A percentile compares a stretch with the other conserved stretches of the same genome.
phyloP scores from a whole-genome alignment of 2,329 filamentous ascomycete genomes.

The Aspergillus puulaauensis region DNA sequence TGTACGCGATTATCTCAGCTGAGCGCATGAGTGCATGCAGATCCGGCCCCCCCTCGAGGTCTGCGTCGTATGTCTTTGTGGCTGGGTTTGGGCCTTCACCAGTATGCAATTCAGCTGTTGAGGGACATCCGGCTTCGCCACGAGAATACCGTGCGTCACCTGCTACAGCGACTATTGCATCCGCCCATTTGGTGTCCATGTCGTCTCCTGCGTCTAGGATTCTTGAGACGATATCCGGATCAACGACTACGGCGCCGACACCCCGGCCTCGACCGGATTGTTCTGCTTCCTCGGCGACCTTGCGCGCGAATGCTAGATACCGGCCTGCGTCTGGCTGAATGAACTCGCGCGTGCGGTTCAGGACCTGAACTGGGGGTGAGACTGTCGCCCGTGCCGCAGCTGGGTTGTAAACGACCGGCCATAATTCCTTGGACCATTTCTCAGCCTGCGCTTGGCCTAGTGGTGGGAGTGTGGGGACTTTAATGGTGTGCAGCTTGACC shows the following conservation, averaged over 20 bases:
- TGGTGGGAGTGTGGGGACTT: slow-evolving; percentile 44
- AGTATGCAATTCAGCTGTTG: slow-evolving; percentile 21
- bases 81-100: slow-evolving; percentile 25
- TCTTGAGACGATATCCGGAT: slow-evolving; percentile 36
- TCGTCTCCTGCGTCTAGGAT: slow-evolving; percentile 21
- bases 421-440: slow-evolving; percentile 41
- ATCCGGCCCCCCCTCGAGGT: slow-evolving; percentile 44
- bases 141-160: slow-evolving; percentile 44
- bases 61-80: slow-evolving; percentile 26
- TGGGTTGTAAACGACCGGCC: slow-evolving; percentile 48
- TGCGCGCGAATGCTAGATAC: slow-evolving; percentile 41
- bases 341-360: slow-evolving; percentile 33
- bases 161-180: slow-evolving; percentile 44
- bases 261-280: slow-evolving; percentile 37
- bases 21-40: slow-evolving; percentile 49
- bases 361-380: slow-evolving; percentile 41
- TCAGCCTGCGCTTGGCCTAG: slow-evolving; percentile 41
- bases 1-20: slow-evolving; percentile 42
- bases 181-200: slow-evolving; percentile 30
- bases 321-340: slow-evolving; percentile 38
- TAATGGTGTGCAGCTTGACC: slow-evolving; percentile 31
- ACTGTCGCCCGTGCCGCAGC: slow-evolving; percentile 43
- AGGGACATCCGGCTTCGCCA: slow-evolving; percentile 26
- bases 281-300: slow-evolving; percentile 40
- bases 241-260: slow-evolving; percentile 47